These are phyloP conservation scores for Castanopsis chinensis DNA, from an alignment of 306 rosid species.

Conservation along the genomic window DNA sequence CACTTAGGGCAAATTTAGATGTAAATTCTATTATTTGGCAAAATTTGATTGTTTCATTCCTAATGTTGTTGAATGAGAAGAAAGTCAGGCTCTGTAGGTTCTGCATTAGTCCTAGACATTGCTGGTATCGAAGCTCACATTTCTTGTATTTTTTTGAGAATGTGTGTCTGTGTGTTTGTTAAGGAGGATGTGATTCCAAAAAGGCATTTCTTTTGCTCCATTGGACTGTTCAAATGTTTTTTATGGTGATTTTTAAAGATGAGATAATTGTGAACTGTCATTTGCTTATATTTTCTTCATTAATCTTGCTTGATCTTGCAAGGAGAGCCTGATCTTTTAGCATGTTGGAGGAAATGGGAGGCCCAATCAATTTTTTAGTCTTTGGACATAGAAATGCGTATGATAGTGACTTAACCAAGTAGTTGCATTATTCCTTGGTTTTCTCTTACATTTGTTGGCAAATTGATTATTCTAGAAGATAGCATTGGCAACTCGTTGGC, in stretches of 20 bases:
- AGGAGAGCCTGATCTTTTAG: background rate
- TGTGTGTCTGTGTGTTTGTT: background rate
- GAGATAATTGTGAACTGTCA: background rate
- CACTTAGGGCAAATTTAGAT: background rate
- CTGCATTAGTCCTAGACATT: background rate
- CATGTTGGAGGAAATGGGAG: background rate
- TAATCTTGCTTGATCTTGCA: background rate
- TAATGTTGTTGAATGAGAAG: background rate
- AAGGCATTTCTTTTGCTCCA: background rate
- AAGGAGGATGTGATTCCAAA: background rate
- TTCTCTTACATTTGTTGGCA: background rate
- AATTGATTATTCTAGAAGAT: slow-evolving; percentile 25
- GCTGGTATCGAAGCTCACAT: background rate
- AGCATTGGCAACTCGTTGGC: slow-evolving; percentile 18
- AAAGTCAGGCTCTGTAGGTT: background rate
- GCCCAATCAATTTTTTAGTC: background rate
- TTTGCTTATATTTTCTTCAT: background rate
- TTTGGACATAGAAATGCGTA: background rate
- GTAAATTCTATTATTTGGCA: background rate
- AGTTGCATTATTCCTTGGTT: background rate
- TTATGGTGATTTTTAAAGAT: background rate
- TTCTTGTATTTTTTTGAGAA: background rate
- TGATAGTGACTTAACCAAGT: background rate
- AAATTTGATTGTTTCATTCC: background rate
- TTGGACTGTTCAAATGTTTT: background rate